Evolutionary conservation across 1,284 basidiomycete species (phyloP).

Genomic region (Ganoderma lucidum): DNA sequence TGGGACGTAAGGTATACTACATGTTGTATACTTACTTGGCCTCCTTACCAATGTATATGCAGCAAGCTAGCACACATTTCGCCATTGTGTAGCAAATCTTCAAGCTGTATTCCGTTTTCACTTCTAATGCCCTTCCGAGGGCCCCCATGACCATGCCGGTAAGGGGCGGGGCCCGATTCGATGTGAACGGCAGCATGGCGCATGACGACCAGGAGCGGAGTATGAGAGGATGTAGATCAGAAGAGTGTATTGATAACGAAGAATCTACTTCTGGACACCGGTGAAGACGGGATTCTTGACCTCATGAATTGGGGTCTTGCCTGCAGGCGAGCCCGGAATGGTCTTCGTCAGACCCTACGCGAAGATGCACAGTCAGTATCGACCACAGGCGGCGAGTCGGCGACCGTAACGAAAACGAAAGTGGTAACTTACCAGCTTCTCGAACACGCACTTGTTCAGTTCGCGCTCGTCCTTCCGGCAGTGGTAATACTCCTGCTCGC

Average conservation of each 20-base stretch:
- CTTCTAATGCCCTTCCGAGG: neutral
- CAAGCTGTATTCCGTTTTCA: neutral
- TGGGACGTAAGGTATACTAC: constrained; percentile 10
- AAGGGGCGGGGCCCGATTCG: neutral
- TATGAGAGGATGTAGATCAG: constrained; percentile 3
- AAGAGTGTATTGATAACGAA: constrained; percentile 23
- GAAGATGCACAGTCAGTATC: constrained; percentile 8
- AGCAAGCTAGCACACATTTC: neutral
- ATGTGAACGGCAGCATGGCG: neutral
- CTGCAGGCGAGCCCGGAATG: constrained; percentile 91
- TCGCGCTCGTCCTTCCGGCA: constrained; percentile 92
- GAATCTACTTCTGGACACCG: constrained; percentile 72
- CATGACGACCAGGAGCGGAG: neutral
- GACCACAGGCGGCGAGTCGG: neutral
- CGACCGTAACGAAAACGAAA: constrained; percentile 7
- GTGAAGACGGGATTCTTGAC: constrained; percentile 86
- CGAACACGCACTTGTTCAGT: constrained; percentile 96
- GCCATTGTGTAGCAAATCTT: neutral
- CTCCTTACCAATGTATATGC: constrained; percentile 3
- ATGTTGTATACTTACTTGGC: constrained; percentile 10
- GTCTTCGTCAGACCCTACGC: constrained; percentile 88
- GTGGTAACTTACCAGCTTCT: constrained; percentile 82
- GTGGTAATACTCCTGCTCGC: constrained; percentile 82
- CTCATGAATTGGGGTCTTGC: constrained; percentile 90
- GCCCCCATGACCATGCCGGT: neutral